A percentile compares a stretch with the other conserved stretches of the same genome.
These are phyloP conservation scores for Leccinum truebloodii DNA, from an alignment of 768 basidiomycete species.

Conservation along the genomic window DNA sequence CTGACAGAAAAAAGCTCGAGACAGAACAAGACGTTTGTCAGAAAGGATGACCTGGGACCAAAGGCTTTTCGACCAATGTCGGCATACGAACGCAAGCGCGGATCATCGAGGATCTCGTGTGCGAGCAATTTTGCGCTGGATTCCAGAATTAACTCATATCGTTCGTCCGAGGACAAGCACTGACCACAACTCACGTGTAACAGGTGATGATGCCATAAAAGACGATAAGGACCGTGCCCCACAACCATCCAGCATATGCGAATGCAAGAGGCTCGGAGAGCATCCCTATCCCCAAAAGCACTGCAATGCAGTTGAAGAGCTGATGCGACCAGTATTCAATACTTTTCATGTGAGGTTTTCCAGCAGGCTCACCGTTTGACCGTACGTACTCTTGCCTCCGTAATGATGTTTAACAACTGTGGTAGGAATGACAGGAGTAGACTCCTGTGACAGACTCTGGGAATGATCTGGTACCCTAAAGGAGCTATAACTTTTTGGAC, in stretches of 20 bases:
- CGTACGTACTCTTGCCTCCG: constrained; percentile 67
- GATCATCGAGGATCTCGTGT: constrained; percentile 67
- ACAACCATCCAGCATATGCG: constrained; percentile 86
- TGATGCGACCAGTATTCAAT: constrained; percentile 29
- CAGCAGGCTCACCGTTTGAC: constrained; percentile 57
- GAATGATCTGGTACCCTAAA: not conserved
- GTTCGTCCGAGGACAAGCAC: not conserved
- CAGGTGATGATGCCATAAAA: constrained; percentile 81
- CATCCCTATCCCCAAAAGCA: constrained; percentile 86
- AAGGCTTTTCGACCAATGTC: constrained; percentile 92
- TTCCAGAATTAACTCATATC: constrained; percentile 5
- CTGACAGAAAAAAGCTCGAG: constrained; percentile 84
- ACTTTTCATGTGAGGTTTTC: not conserved
- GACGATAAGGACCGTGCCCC: constrained; percentile 71
- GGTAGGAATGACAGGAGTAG: constrained; percentile 4
- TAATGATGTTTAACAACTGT: constrained; percentile 27
- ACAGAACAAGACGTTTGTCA: constrained; percentile 77
- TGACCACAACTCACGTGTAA: constrained; percentile 68
- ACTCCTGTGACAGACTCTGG: constrained; percentile 3
- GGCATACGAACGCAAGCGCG: constrained; percentile 74
- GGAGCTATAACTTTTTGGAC: not conserved
- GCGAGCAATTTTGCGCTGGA: constrained; percentile 86
- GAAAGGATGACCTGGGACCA: constrained; percentile 64
- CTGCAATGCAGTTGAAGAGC: constrained; percentile 90
- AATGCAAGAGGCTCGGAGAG: constrained; percentile 90